Conservation (phyloP, 176 grass and related monocot genomes). For the Phyllostachys edulis region DNA sequence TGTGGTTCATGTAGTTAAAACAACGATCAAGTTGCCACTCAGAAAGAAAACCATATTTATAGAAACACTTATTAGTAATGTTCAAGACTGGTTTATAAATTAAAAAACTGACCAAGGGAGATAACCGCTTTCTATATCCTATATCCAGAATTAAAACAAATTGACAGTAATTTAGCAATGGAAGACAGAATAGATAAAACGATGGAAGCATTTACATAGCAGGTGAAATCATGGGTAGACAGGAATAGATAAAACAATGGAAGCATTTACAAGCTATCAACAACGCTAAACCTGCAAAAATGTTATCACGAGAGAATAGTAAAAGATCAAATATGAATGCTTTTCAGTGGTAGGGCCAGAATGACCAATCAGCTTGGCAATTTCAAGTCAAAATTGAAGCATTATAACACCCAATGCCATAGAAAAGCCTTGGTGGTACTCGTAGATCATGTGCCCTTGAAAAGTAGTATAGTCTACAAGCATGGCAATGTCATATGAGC, state of each 20-base stretch:
- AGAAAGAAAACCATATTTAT: background rate
- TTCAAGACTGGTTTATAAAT: background rate
- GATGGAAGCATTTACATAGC: slow-evolving; percentile 2
- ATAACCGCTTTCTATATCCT: background rate
- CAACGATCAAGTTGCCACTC: background rate
- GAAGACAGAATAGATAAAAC: background rate
- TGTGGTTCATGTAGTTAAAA: slow-evolving; percentile 2
- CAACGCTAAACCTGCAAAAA: no score
- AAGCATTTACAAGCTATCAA: no score
- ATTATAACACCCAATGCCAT: no score
- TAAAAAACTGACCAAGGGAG: background rate
- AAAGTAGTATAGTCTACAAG: no score
- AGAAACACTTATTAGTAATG: background rate
- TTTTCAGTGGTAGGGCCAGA: no score
- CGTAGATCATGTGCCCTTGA: no score
- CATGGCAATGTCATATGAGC: no score
- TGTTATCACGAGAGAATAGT: no score
- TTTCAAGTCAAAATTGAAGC: no score
- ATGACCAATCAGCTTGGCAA: no score
- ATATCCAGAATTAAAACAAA: slow-evolving; percentile 7
- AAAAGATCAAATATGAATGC: no score
- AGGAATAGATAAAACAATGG: background rate
- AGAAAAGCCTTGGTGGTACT: no score
- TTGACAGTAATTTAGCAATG: slow-evolving; percentile 5
- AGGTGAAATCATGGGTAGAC: background rate